Conservation (phyloP, 2,329 filamentous ascomycete species). For the Colletotrichum cereale region DNA sequence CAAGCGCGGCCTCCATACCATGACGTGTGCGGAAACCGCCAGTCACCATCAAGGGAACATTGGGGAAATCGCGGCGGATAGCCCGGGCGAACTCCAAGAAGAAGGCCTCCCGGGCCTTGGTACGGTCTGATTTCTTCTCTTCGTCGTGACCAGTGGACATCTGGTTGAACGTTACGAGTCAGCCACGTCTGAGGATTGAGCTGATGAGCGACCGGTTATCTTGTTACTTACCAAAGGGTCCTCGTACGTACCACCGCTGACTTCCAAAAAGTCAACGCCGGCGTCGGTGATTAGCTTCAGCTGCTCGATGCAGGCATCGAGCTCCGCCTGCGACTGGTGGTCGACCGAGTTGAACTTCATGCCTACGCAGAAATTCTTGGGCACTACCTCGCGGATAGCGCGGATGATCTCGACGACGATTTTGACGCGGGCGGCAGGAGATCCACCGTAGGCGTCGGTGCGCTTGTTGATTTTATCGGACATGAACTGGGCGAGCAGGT, state of each 20-base stretch:
- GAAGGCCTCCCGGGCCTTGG: slow-evolving; percentile 72
- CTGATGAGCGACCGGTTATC: no score
- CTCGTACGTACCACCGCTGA: slow-evolving; percentile 73
- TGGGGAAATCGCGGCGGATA: slow-evolving; percentile 59
- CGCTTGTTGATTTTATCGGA: slow-evolving; percentile 62
- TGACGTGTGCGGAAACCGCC: slow-evolving; percentile 69
- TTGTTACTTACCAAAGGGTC: slow-evolving; percentile 56
- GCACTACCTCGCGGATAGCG: slow-evolving; percentile 54
- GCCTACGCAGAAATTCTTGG: slow-evolving; percentile 60
- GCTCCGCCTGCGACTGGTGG: slow-evolving; percentile 59
- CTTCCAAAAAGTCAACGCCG: slow-evolving; percentile 75
- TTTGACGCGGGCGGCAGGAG: slow-evolving; percentile 59
- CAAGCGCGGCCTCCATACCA: slow-evolving; percentile 57
- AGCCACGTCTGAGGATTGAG: slow-evolving; percentile 50
- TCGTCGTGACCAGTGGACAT: slow-evolving; percentile 33
- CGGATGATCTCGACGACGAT: slow-evolving; percentile 65
- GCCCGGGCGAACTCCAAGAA: slow-evolving; percentile 75
- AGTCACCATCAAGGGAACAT: slow-evolving; percentile 67
- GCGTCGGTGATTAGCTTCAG: slow-evolving; percentile 61
- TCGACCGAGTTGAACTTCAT: slow-evolving; percentile 71
- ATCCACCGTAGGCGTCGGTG: slow-evolving; percentile 68
- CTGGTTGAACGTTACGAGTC: background rate
- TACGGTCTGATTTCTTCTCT: slow-evolving; percentile 54
- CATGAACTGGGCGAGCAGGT: slow-evolving; percentile 69
- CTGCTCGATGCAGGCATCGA: slow-evolving; percentile 70